A percentile compares a stretch with the other conserved stretches of the same genome.
Evolutionary conservation across 2,329 filamentous ascomycete species (phyloP).

Genomic region (Colletotrichum lindemuthianum): DNA sequence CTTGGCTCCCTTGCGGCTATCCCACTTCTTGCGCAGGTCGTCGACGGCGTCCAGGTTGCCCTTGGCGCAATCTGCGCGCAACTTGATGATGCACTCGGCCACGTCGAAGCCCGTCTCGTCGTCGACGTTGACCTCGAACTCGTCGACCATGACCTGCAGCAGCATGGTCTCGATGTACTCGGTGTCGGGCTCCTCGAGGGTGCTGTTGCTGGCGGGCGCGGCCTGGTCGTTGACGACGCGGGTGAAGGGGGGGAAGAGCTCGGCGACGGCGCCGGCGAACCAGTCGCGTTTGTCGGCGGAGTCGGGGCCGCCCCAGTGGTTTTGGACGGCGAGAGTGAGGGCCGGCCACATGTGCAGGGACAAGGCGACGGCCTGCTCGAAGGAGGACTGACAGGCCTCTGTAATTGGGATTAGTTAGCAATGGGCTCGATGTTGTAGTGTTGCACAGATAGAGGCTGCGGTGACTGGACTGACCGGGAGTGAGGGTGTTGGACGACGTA

Average conservation of each 20-base stretch:
- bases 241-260: slow-evolving; percentile 79
- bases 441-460: background rate
- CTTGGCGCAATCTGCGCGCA: slow-evolving; percentile 71
- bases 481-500: slow-evolving; percentile 26
- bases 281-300: slow-evolving; percentile 92
- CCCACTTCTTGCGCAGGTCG: slow-evolving; percentile 70
- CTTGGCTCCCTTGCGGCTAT: slow-evolving; percentile 68
- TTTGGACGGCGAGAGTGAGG: slow-evolving; percentile 86
- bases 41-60: slow-evolving; percentile 75
- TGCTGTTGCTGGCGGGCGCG: slow-evolving; percentile 36
- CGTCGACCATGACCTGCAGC: slow-evolving; percentile 91
- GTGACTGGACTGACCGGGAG: slow-evolving; percentile 22
- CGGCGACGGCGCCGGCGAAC: slow-evolving; percentile 88
- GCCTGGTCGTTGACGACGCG: slow-evolving; percentile 45
- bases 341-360: slow-evolving; percentile 88
- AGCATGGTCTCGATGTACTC: slow-evolving; percentile 87
- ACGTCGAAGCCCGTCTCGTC: slow-evolving; percentile 85
- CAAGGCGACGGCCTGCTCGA: slow-evolving; percentile 90
- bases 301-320: slow-evolving; percentile 87
- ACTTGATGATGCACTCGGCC: slow-evolving; percentile 75
- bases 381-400: slow-evolving; percentile 61
- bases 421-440: no score
- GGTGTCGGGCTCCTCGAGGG: slow-evolving; percentile 68
- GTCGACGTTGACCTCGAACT: slow-evolving; percentile 93
- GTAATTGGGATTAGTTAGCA: background rate